phyloP scores from a whole-genome alignment of 176 grass and related monocot genomes.

The Poa annua region DNA sequence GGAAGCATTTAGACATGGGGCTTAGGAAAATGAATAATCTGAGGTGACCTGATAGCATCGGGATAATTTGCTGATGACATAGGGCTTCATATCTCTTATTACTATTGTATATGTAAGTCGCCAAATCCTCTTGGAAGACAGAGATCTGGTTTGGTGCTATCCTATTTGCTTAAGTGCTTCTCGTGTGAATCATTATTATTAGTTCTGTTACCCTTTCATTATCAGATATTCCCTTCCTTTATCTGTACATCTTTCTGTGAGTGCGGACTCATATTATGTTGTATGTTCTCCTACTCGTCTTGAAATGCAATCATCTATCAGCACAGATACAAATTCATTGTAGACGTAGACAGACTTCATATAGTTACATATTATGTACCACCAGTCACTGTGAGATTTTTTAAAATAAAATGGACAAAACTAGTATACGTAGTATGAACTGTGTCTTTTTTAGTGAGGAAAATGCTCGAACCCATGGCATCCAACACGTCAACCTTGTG shows the following conservation, averaged over 20 bases:
- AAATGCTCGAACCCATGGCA: not conserved
- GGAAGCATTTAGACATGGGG: constrained; percentile 18
- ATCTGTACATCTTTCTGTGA: not conserved
- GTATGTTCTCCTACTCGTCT: not conserved
- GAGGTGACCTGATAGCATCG: not conserved
- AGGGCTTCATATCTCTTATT: not conserved
- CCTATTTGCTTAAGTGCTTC: not conserved
- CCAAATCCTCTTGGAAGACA: constrained; percentile 1
- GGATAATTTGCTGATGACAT: constrained; percentile 3
- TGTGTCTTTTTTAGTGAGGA: not conserved
- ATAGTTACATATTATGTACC: not conserved
- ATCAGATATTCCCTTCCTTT: not conserved
- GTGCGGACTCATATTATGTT: not conserved
- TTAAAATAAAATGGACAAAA: not conserved
- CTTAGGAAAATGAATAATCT: not conserved
- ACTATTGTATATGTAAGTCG: not conserved
- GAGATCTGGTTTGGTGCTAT: constrained; percentile 3
- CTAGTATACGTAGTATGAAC: not conserved
- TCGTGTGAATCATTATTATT: not conserved
- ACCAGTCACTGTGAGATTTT: not conserved
- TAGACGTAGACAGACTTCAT: not conserved
- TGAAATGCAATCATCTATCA: constrained; percentile 7
- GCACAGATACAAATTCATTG: not conserved
- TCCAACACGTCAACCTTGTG: not conserved
- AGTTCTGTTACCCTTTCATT: not conserved